These are phyloP conservation scores for Golubevia sp. DNA, from an alignment of 1,284 basidiomycete species.

Conservation along the genomic window DNA sequence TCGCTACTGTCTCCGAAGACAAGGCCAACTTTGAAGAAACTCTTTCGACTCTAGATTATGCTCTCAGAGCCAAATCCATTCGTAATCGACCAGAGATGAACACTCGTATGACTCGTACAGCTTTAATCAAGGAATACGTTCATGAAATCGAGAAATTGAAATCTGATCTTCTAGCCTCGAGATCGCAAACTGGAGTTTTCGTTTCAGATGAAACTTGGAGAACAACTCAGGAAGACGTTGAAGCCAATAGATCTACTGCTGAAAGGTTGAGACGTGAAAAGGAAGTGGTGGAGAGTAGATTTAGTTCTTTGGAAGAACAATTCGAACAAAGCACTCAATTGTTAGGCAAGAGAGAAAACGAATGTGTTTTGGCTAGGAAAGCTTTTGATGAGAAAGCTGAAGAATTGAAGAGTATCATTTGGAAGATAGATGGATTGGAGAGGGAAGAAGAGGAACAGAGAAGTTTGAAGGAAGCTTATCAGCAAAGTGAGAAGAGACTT, in stretches of 20 bases:
- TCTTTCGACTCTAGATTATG: constrained; percentile 95
- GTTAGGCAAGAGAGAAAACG: constrained; percentile 45
- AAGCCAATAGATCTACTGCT: neutral
- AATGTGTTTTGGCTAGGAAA: constrained; percentile 6
- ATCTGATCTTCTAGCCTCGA: constrained; percentile 72
- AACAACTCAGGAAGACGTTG: constrained; percentile 30
- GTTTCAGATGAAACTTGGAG: constrained; percentile 44
- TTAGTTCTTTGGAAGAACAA: constrained; percentile 51
- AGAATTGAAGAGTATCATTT: too few species aligned
- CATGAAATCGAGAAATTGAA: constrained; percentile 94
- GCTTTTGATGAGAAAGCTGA: too few species aligned
- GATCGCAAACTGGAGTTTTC: constrained; percentile 52
- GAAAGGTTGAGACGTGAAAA: constrained; percentile 22
- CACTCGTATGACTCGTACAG: constrained; percentile 88
- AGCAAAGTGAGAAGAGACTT: constrained; percentile 74
- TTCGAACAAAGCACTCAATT: constrained; percentile 57
- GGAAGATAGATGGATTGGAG: too few species aligned
- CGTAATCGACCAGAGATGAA: constrained; percentile 95
- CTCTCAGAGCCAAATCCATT: constrained; percentile 92
- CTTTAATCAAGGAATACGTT: constrained; percentile 90
- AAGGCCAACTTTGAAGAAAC: constrained; percentile 87
- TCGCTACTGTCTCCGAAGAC: constrained; percentile 73
- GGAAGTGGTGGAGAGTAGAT: constrained; percentile 52
- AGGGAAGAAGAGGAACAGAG: constrained; percentile 63
- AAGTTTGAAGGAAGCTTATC: constrained; percentile 73